Percentiles rank a stretch among this genome's conserved stretches.
Evolutionary conservation across 257 asterid species (phyloP).

Genomic region (Echium plantagineum): DNA sequence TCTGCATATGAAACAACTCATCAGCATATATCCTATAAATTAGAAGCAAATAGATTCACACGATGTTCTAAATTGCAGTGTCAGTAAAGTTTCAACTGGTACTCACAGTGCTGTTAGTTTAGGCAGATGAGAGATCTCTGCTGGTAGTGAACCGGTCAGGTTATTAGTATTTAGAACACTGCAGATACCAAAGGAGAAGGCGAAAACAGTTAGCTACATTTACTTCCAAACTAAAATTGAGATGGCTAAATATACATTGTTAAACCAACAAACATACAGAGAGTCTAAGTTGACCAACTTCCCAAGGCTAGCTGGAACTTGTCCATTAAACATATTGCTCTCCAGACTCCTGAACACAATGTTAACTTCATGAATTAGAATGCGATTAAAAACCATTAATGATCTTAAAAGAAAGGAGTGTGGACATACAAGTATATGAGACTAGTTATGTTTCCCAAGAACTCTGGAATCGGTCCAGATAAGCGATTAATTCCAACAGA

Average conservation of each 20-base stretch:
- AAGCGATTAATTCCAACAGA: conserved; percentile 33
- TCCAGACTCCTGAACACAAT: conserved; percentile 48
- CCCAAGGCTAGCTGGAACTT: conserved; percentile 48
- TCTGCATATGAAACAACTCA: conserved; percentile 17
- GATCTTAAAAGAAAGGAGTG: background rate
- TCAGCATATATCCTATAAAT: background rate
- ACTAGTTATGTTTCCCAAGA: conserved; percentile 41
- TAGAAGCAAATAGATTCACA: background rate
- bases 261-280: conserved; percentile 23
- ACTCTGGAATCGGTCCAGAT: conserved; percentile 47
- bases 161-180: conserved; percentile 36
- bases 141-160: conserved; percentile 38
- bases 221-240: no score
- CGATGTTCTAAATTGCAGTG: background rate
- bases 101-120: conserved; percentile 40
- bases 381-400: background rate
- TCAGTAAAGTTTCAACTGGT: background rate
- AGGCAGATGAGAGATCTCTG: conserved; percentile 24
- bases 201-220: no score
- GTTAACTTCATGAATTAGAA: conserved; percentile 5
- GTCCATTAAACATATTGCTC: conserved; percentile 42
- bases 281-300: conserved; percentile 36
- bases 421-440: conserved; percentile 29
- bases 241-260: no score
- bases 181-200: conserved; percentile 13